Evolutionary conservation across 2,329 filamentous ascomycete genomes (phyloP).

Genomic region (Davidsoniella virescens): DNA sequence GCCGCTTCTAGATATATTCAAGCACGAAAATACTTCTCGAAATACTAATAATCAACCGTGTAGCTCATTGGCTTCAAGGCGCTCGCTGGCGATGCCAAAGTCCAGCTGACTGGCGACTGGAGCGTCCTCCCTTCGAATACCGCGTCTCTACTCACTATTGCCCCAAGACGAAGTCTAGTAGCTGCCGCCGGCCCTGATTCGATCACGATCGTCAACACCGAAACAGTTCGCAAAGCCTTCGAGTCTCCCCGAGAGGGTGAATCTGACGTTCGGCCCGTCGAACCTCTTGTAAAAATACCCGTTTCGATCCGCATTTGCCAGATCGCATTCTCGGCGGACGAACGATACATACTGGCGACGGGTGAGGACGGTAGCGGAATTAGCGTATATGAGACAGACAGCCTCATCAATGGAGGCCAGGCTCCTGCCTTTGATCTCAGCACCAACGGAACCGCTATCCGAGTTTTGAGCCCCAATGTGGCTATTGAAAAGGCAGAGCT

Average conservation of each 20-base stretch:
- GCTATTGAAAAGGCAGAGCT: conserved; percentile 54
- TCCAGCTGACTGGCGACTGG: conserved; percentile 71
- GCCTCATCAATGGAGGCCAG: conserved; percentile 47
- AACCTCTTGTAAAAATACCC: conserved; percentile 55
- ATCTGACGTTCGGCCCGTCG: conserved; percentile 51
- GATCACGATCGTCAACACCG: conserved; percentile 60
- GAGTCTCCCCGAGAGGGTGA: conserved; percentile 40
- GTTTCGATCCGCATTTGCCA: conserved; percentile 69
- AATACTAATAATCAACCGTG: conserved; percentile 7
- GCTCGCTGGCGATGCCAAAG: conserved; percentile 63
- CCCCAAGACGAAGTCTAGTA: conserved; percentile 62
- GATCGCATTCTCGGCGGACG: conserved; percentile 79
- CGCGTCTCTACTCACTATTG: conserved; percentile 70
- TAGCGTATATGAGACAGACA: conserved; percentile 63
- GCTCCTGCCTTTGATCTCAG: conserved; percentile 57
- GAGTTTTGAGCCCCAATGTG: conserved; percentile 67
- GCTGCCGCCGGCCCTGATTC: conserved; percentile 75
- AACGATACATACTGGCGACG: conserved; percentile 66
- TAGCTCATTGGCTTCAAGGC: conserved; percentile 67
- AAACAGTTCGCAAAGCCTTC: conserved; percentile 63
- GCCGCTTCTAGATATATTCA: conserved; percentile 16
- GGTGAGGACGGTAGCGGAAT: conserved; percentile 69
- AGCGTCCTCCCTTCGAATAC: conserved; percentile 56
- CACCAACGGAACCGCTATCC: conserved; percentile 59
- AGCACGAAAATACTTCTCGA: too few species aligned